A percentile compares a stretch with the other conserved stretches of the same genome.
Conservation (phyloP, 2,329 filamentous ascomycete species). For the Cercospora sp. region DNA sequence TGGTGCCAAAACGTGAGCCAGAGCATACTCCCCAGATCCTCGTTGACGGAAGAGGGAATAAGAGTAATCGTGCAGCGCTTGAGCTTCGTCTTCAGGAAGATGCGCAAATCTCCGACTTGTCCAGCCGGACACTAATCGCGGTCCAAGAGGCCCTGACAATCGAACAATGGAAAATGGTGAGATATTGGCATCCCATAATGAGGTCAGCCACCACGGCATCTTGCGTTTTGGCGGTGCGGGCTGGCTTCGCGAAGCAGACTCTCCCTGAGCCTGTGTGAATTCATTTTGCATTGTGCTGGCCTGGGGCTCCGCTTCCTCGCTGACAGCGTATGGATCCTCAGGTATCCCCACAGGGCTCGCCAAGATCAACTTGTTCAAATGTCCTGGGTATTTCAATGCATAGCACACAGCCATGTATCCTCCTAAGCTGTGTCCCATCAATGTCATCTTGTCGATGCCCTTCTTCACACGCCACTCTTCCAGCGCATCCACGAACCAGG, state of each 20-base stretch:
- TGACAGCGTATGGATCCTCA: constrained; percentile 87
- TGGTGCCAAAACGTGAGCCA: constrained; percentile 89
- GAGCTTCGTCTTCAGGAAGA: constrained; percentile 74
- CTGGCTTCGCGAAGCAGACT: constrained; percentile 34
- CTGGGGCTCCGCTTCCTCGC: constrained; percentile 72
- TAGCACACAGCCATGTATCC: constrained; percentile 96
- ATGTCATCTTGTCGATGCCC: constrained; percentile 88
- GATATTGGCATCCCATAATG: constrained; percentile 95
- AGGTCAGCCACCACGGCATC: constrained; percentile 82
- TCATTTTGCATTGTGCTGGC: constrained; percentile 74
- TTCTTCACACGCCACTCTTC: constrained; percentile 92
- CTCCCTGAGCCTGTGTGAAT: constrained; percentile 61
- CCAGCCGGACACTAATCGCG: constrained; percentile 91
- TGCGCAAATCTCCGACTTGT: constrained; percentile 90
- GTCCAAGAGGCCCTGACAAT: constrained; percentile 83
- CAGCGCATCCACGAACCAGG: constrained; percentile 92
- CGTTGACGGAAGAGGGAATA: constrained; percentile 92
- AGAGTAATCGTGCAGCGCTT: constrained; percentile 86
- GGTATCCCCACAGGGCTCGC: constrained; percentile 93
- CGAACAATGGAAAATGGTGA: constrained; percentile 91
- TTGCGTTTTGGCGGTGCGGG: constrained; percentile 58
- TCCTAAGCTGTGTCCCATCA: constrained; percentile 89
- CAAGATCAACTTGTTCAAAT: constrained; percentile 91
- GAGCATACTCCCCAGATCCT: constrained; percentile 89
- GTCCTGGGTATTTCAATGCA: constrained; percentile 92